Base-by-base conservation (phyloP, 176 grass and related monocot genomes). In the Oropetium thomaeum region DNA sequence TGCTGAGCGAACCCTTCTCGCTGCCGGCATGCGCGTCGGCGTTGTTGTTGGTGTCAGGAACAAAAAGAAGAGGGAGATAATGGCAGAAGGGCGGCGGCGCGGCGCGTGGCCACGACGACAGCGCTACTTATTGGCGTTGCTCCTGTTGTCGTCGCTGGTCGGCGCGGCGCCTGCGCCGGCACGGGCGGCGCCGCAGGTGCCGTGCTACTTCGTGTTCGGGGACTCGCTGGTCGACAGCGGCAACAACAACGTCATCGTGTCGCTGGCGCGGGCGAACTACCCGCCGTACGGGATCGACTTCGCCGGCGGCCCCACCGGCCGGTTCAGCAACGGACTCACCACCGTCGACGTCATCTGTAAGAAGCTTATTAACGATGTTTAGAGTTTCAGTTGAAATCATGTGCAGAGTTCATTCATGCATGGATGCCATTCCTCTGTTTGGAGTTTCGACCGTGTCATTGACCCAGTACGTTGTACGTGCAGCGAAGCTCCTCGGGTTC, bases 201-300 rank as follows among this genome's bases (percentile, higher is more conserved):
- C 93, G 16, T 97, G 93, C 85, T 84, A 91, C 77, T 97, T 89
- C 66, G 65, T 97, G 76, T 93, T 93, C 31, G 94, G 90, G 0
- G 93, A 97, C 65, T 97, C 90, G 29, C 82, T 97, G 2, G 90
- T 97, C 10, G 93, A 97, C 80, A 97, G 90, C 53, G 93, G 93
- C n/a, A 97, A 97, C 88, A 97, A 97, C 90, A 97, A 97, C 60
- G 48, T 73, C 61, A 87, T 97, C 66, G 52, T 86, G 73, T 91
- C 90, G 34, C 83, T 97, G 31, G 90, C 90, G 62, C 66, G 93
- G 83, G 93, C 93, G 39, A 97, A 93, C 83, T 97, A 97, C 74
- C 81, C 85, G 44, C 93, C 93, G 22, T 97, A 97, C 35, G 90
- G 93, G 65, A 51, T 97, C 72, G 93, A 97, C 74, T 97, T 93